These are phyloP conservation scores for Backusella circina DNA, from an alignment of 192 early-diverging fungal genomes.

Conservation along the genomic window DNA sequence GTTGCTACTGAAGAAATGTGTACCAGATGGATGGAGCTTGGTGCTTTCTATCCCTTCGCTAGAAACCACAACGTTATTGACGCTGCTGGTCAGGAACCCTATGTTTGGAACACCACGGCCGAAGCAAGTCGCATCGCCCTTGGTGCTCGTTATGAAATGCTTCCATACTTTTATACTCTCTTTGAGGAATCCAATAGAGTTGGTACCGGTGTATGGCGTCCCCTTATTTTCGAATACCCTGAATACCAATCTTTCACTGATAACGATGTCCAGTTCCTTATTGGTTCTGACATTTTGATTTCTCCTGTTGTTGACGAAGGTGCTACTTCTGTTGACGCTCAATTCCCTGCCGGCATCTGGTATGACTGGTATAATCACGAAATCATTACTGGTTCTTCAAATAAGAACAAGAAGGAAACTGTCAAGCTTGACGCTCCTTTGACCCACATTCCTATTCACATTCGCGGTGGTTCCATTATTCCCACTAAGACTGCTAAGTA, in stretches of 20 bases:
- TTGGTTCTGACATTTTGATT: slow-evolving; percentile 56
- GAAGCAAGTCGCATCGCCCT: slow-evolving; percentile 53
- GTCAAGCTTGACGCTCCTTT: slow-evolving; percentile 40
- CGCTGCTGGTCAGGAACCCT: slow-evolving; percentile 53
- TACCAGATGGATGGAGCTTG: slow-evolving; percentile 61
- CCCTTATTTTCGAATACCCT: slow-evolving; percentile 53
- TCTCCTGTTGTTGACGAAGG: slow-evolving; percentile 52
- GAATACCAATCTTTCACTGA: slow-evolving; percentile 20
- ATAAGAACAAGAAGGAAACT: slow-evolving; percentile 18
- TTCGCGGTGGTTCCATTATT: slow-evolving; percentile 58
- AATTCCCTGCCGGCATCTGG: slow-evolving; percentile 62
- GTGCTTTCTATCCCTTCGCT: slow-evolving; percentile 41
- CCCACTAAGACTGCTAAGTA: slow-evolving; percentile 45
- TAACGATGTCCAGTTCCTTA: slow-evolving; percentile 59
- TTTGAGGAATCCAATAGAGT: slow-evolving; percentile 43
- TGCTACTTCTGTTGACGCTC: slow-evolving; percentile 48
- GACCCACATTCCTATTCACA: slow-evolving; percentile 56
- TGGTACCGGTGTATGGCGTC: slow-evolving; percentile 53
- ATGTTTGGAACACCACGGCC: slow-evolving; percentile 51
- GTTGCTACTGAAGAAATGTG: slow-evolving; percentile 62
- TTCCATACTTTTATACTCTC: slow-evolving; percentile 61
- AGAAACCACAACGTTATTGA: slow-evolving; percentile 60
- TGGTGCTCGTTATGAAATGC: slow-evolving; percentile 51
- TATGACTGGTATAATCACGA: slow-evolving; percentile 54
- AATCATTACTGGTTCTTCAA: neutral